Evolutionary conservation across 2,329 filamentous ascomycete genomes (phyloP).

Genomic region (Remersonia thermophila): DNA sequence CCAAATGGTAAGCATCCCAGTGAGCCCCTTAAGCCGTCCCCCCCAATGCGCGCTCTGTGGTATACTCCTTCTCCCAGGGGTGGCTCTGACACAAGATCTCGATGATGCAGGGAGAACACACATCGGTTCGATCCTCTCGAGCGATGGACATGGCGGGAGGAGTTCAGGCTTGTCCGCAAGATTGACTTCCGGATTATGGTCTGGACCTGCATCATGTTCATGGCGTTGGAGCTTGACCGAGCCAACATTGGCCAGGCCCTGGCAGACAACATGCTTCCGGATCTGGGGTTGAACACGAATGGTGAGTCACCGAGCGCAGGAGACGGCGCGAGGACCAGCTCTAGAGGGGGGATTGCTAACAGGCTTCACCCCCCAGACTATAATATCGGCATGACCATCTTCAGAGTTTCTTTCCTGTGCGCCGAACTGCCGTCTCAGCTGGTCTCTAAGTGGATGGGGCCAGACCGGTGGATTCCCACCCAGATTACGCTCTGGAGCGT

Average conservation of each 20-base stretch:
- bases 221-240: slow-evolving; percentile 37
- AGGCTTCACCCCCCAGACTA: slow-evolving; percentile 21
- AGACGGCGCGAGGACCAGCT: no score
- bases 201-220: slow-evolving; percentile 37
- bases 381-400: slow-evolving; percentile 38
- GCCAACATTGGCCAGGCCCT: slow-evolving; percentile 35
- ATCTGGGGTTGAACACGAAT: slow-evolving; percentile 32
- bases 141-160: slow-evolving; percentile 31
- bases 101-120: slow-evolving; percentile 27
- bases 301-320: no score
- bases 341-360: slow-evolving; percentile 1
- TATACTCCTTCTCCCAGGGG: no score
- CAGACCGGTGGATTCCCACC: slow-evolving; percentile 47
- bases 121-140: slow-evolving; percentile 36
- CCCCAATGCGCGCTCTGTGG: no score
- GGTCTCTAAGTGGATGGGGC: slow-evolving; percentile 44
- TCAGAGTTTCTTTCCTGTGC: slow-evolving; percentile 36
- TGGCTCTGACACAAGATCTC: no score
- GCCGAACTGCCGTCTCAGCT: slow-evolving; percentile 51
- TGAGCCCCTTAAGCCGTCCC: no score
- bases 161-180: slow-evolving; percentile 26
- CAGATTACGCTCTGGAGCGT: slow-evolving; percentile 46
- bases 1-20: slow-evolving; percentile 16
- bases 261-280: slow-evolving; percentile 34
- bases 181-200: slow-evolving; percentile 32